These are phyloP conservation scores for Amphibolis antarctica DNA, from an alignment of 106 monocot species.

Conservation along the genomic window DNA sequence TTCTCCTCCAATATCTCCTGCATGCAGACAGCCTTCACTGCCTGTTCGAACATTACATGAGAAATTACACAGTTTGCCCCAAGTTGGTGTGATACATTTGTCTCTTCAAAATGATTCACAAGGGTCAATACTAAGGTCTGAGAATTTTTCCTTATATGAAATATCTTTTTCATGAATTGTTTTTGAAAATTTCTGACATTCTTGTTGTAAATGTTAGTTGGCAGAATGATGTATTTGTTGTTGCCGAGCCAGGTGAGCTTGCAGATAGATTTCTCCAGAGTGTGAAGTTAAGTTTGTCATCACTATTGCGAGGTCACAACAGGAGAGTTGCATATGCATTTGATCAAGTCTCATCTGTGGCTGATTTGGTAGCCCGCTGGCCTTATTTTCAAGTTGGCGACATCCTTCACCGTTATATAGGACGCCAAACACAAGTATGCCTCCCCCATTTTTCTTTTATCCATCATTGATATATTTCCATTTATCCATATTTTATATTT, in stretches of 20 bases:
- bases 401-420: conserved; percentile 87
- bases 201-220: conserved; percentile 37
- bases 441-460: background rate
- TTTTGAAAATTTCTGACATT: background rate
- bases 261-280: conserved; percentile 89
- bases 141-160: background rate
- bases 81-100: conserved; percentile 86
- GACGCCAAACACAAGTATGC: conserved; percentile 87
- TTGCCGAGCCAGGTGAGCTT: conserved; percentile 90
- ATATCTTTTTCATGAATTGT: conserved; percentile 1
- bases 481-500: background rate
- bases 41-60: conserved; percentile 60
- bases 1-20: conserved; percentile 61
- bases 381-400: conserved; percentile 82
- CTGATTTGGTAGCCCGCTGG: conserved; percentile 69
- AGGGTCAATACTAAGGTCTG: conserved; percentile 81
- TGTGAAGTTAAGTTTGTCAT: conserved; percentile 60
- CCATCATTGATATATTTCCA: background rate
- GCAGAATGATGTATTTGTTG: conserved; percentile 99
- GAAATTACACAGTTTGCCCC: conserved; percentile 70
- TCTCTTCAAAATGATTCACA: conserved; percentile 95
- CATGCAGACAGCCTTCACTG: conserved; percentile 43
- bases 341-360: conserved; percentile 41
- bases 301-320: conserved; percentile 33
- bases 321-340: conserved; percentile 40